Conservation (phyloP, 305 asterid genomes). For the Fraxinus greggii region DNA sequence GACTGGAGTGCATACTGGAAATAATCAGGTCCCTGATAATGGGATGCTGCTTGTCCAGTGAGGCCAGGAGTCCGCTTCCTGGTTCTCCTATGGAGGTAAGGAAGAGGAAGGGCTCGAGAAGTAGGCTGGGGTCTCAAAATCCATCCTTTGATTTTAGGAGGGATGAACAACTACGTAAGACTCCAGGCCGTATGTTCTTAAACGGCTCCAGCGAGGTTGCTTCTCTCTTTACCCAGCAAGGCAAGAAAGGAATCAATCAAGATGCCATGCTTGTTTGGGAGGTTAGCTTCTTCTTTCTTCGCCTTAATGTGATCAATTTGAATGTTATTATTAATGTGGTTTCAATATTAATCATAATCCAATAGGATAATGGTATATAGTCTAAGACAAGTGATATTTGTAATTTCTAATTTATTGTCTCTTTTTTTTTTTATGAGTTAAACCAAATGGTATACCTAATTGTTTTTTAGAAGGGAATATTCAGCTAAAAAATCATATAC, state of each 20-base stretch:
- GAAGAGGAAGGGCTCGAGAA: conserved; percentile 23
- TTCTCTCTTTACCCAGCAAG: conserved; percentile 33
- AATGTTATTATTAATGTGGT: background rate
- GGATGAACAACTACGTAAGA: conserved; percentile 27
- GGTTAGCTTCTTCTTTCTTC: conserved; percentile 16
- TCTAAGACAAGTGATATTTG: background rate
- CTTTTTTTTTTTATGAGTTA: background rate
- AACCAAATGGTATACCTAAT: background rate
- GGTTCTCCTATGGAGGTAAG: conserved; percentile 31
- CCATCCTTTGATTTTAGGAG: conserved; percentile 26
- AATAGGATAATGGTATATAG: background rate
- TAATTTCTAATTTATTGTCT: background rate
- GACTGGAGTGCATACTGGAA: conserved; percentile 45
- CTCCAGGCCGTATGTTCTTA: conserved; percentile 30
- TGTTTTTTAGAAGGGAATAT: background rate
- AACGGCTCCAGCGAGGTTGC: conserved; percentile 34
- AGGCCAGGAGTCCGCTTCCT: conserved; percentile 44
- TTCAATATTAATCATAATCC: background rate
- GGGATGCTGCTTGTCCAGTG: conserved; percentile 55
- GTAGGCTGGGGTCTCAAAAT: conserved; percentile 19
- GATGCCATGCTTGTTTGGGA: conserved; percentile 41
- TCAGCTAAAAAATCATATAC: background rate
- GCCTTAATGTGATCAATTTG: background rate
- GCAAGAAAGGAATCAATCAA: conserved; percentile 35
- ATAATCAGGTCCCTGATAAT: conserved; percentile 47